A percentile compares a stretch with the other conserved stretches of the same genome.
Evolutionary conservation across 192 early-diverging fungal species (phyloP).

Genomic region (Coemansia sp.): DNA sequence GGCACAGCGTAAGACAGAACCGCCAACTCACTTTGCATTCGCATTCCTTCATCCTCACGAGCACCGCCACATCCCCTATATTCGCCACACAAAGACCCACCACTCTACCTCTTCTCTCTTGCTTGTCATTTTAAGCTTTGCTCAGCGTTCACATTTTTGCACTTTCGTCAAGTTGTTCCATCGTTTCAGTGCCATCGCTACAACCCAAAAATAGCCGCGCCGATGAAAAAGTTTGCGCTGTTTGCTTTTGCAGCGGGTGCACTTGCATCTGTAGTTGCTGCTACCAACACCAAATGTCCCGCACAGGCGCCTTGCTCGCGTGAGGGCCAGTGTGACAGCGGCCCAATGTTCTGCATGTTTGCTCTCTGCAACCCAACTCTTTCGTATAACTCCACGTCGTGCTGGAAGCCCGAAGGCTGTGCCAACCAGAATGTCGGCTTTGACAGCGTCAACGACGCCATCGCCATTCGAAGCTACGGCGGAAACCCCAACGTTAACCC

Average conservation of each 20-base stretch:
- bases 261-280: constrained; percentile 5
- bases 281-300: constrained; percentile 20
- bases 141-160: no score
- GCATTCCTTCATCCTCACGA: background rate
- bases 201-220: background rate
- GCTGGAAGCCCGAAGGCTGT: constrained; percentile 46
- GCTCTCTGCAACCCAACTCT: constrained; percentile 28
- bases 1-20: no score
- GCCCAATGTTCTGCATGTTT: constrained; percentile 45
- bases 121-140: no score
- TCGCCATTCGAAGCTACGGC: constrained; percentile 16
- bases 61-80: background rate
- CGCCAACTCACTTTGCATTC: background rate
- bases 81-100: background rate
- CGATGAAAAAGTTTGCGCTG: constrained; percentile 15
- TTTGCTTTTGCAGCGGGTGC: constrained; percentile 15
- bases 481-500: constrained; percentile 36
- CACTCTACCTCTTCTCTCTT: no score
- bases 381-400: constrained; percentile 44
- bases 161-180: no score
- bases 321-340: constrained; percentile 46
- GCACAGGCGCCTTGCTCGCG: constrained; percentile 35
- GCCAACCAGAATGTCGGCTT: constrained; percentile 27
- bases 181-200: background rate
- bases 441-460: constrained; percentile 19